Evolutionary conservation across 805 yeast genomes (phyloP).

Genomic region (Kockiozyma suomiensis): DNA sequence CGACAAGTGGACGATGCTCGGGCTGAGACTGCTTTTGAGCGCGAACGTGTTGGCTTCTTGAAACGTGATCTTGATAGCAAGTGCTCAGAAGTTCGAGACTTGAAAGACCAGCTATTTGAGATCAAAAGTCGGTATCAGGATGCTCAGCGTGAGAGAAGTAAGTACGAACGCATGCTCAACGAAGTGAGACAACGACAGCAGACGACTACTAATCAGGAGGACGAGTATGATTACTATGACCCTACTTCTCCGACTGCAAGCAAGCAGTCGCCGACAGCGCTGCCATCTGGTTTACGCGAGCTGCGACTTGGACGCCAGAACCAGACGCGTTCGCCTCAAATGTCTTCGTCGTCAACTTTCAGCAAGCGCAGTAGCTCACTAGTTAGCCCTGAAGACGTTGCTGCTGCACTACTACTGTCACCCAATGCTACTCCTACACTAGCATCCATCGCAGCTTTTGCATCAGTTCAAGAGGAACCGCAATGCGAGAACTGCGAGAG

Average conservation of each 20-base stretch:
- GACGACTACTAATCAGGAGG: not conserved
- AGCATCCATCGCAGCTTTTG: not conserved
- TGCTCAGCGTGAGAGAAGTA: conserved; percentile 23
- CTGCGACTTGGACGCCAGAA: conserved; percentile 31
- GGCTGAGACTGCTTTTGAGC: conserved; percentile 20
- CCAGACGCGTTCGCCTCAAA: conserved; percentile 9
- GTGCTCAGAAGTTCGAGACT: conserved; percentile 30
- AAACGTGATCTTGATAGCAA: conserved; percentile 28
- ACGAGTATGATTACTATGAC: conserved; percentile 29
- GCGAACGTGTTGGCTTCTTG: conserved; percentile 20
- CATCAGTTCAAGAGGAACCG: not conserved
- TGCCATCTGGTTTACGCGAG: conserved; percentile 25
- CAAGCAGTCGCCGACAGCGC: not conserved
- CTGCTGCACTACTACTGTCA: not conserved
- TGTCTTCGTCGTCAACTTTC: conserved; percentile 3
- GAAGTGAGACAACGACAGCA: conserved; percentile 28
- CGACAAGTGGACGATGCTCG: conserved; percentile 27
- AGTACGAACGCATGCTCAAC: conserved; percentile 25
- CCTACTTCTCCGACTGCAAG: not conserved
- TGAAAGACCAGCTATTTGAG: conserved; percentile 32
- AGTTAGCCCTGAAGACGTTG: conserved; percentile 18
- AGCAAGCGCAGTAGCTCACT: conserved; percentile 30
- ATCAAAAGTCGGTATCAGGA: conserved; percentile 28
- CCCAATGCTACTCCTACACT: not conserved
- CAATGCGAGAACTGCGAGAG: conserved; percentile 39